These are phyloP conservation scores for Rhodotorula sp. DNA, from an alignment of 1,284 basidiomycete genomes.

Conservation along the genomic window DNA sequence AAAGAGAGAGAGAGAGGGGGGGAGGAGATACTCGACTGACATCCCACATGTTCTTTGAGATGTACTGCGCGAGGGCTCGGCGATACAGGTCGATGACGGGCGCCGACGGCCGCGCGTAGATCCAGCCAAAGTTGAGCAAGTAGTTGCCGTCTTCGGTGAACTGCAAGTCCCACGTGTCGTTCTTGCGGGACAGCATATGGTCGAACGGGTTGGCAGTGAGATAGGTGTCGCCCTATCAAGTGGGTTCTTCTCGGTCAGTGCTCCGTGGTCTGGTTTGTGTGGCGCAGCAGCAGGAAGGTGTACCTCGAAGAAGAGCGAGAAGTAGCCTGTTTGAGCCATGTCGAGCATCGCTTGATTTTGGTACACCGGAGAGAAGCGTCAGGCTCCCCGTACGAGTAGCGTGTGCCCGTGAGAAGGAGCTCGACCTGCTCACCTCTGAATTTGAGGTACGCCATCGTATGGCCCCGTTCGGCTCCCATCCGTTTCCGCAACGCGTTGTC, in stretches of 20 bases:
- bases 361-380: too few species aligned
- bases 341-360: conserved; percentile 6
- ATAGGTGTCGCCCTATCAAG: conserved; percentile 7
- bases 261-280: too few species aligned
- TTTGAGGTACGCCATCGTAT: conserved; percentile 1
- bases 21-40: background rate
- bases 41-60: conserved; percentile 13
- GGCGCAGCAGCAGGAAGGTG: background rate
- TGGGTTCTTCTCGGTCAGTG: too few species aligned
- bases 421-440: background rate
- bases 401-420: too few species aligned
- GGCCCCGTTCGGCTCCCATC: background rate
- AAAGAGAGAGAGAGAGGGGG: too few species aligned
- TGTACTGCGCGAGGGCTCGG: background rate
- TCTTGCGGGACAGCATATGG: conserved; percentile 8
- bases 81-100: background rate
- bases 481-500: too few species aligned
- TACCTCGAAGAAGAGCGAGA: conserved; percentile 11
- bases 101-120: background rate
- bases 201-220: conserved; percentile 10
- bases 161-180: conserved; percentile 7
- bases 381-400: too few species aligned
- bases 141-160: conserved; percentile 16
- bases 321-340: conserved; percentile 7
- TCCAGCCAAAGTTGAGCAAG: conserved; percentile 15